Conservation (phyloP, 169 alveolate genomes). For the Plasmodium adleri region DNA sequence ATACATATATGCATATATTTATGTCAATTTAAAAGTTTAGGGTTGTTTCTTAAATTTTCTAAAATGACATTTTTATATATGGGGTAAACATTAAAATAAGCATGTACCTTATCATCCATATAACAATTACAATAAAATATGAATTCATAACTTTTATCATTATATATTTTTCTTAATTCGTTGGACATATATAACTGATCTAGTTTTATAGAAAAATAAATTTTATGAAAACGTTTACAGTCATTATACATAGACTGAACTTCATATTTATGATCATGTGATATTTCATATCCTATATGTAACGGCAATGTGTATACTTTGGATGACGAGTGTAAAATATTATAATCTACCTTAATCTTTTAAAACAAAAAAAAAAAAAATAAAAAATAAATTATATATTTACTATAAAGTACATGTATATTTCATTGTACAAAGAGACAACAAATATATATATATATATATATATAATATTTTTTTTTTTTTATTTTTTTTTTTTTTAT, state of each 20-base stretch:
- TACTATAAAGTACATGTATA: background rate
- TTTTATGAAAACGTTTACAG: constrained; percentile 75
- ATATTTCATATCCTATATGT: constrained; percentile 75
- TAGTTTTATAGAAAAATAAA: constrained; percentile 77
- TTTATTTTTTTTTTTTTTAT: constrained; percentile 12
- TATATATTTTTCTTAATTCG: constrained; percentile 57
- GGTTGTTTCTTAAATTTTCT: constrained; percentile 33
- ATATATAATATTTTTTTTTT: constrained; percentile 5
- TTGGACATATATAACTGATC: constrained; percentile 55
- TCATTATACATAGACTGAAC: constrained; percentile 81
- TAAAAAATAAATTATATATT: background rate
- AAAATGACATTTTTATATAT: constrained; percentile 41
- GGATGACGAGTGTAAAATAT: constrained; percentile 8
- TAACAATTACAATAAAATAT: constrained; percentile 79
- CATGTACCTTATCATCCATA: constrained; percentile 51
- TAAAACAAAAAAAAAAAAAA: background rate
- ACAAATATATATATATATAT: background rate
- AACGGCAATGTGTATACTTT: constrained; percentile 33
- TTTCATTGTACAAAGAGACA: background rate
- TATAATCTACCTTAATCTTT: constrained; percentile 33
- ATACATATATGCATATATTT: background rate
- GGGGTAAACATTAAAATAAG: constrained; percentile 33
- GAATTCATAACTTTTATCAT: constrained; percentile 75
- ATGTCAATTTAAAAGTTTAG: constrained; percentile 17
- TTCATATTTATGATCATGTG: constrained; percentile 8